phyloP scores from a whole-genome alignment of 2,329 filamentous ascomycete species.

The Fusarium hostae region DNA sequence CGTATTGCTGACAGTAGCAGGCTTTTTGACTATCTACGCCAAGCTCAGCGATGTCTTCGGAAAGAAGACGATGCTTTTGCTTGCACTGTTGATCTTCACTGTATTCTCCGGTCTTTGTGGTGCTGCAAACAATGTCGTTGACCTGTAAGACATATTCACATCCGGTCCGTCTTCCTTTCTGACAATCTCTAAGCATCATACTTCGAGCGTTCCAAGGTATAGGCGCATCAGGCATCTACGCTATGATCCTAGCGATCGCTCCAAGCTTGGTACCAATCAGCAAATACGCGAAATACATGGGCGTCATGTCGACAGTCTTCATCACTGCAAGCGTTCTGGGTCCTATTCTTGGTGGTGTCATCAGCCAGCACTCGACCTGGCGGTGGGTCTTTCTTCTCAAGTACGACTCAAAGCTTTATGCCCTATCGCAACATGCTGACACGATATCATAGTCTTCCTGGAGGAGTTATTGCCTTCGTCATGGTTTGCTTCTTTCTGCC shows the following conservation, averaged over 20 bases:
- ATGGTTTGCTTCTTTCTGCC: slow-evolving; percentile 1
- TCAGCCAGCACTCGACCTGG: slow-evolving; percentile 15
- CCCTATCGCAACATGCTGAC: neutral
- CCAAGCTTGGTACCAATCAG: neutral
- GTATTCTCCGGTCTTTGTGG: slow-evolving; percentile 13
- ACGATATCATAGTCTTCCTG: neutral
- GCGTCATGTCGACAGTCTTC: slow-evolving; percentile 9
- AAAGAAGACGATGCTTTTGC: slow-evolving; percentile 8
- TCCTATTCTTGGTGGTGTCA: neutral
- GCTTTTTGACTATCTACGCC: slow-evolving; percentile 5
- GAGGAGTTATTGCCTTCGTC: neutral
- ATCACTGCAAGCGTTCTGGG: slow-evolving; percentile 7
- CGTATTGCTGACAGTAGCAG: rapidly evolving
- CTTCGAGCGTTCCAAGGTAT: slow-evolving; percentile 4
- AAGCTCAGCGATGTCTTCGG: slow-evolving; percentile 13
- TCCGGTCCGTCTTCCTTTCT: rapidly evolving
- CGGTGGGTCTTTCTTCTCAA: slow-evolving; percentile 18
- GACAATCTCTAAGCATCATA: neutral
- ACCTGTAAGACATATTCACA: neutral
- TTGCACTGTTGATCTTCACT: neutral
- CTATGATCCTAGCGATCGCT: slow-evolving; percentile 7
- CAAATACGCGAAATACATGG: slow-evolving; percentile 12
- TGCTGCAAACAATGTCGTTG: neutral
- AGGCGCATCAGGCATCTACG: slow-evolving; percentile 4
- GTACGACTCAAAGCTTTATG: neutral